Percentiles rank a stretch among this genome's conserved stretches.
Evolutionary conservation across 495 filamentous ascomycete genomes (phyloP).

Genomic region (Pyrenula aspistea): DNA sequence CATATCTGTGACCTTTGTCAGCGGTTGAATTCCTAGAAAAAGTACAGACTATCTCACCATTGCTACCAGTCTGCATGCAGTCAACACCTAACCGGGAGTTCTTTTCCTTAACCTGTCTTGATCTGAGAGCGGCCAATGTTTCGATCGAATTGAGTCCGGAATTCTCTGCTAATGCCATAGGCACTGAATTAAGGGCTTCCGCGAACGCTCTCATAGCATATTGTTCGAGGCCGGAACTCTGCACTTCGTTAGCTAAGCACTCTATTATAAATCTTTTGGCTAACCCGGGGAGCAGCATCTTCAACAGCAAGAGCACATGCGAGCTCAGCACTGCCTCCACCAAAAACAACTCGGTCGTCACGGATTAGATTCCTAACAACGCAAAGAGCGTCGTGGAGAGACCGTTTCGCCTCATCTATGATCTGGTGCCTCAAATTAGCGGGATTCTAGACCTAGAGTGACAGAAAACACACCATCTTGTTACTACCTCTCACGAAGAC

Average conservation of each 20-base stretch:
- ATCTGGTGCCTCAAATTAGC: slow-evolving; percentile 47
- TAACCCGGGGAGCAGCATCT: slow-evolving; percentile 81
- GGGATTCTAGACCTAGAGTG: slow-evolving; percentile 1
- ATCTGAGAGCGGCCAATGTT: slow-evolving; percentile 88
- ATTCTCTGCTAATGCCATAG: slow-evolving; percentile 96
- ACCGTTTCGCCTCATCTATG: slow-evolving; percentile 97
- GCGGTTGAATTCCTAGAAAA: neutral
- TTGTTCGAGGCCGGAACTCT: slow-evolving; percentile 90
- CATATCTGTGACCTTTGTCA: slow-evolving; percentile 52
- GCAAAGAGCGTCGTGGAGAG: slow-evolving; percentile 92
- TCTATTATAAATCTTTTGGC: slow-evolving; percentile 45
- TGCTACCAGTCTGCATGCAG: slow-evolving; percentile 90
- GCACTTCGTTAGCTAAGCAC: slow-evolving; percentile 4
- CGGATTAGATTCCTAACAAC: slow-evolving; percentile 92
- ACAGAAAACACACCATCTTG: slow-evolving; percentile 69
- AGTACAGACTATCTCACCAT: slow-evolving; percentile 38
- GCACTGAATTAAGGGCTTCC: slow-evolving; percentile 86
- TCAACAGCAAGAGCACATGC: slow-evolving; percentile 94
- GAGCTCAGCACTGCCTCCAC: slow-evolving; percentile 94
- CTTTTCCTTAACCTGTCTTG: slow-evolving; percentile 83
- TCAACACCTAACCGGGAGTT: slow-evolving; percentile 82
- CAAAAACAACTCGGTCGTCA: slow-evolving; percentile 98
- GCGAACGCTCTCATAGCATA: slow-evolving; percentile 98
- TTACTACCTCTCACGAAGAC: slow-evolving; percentile 95
- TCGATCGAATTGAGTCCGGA: slow-evolving; percentile 92